Base-by-base conservation (phyloP, 2,329 filamentous ascomycete species). In the Alternaria sp. region DNA sequence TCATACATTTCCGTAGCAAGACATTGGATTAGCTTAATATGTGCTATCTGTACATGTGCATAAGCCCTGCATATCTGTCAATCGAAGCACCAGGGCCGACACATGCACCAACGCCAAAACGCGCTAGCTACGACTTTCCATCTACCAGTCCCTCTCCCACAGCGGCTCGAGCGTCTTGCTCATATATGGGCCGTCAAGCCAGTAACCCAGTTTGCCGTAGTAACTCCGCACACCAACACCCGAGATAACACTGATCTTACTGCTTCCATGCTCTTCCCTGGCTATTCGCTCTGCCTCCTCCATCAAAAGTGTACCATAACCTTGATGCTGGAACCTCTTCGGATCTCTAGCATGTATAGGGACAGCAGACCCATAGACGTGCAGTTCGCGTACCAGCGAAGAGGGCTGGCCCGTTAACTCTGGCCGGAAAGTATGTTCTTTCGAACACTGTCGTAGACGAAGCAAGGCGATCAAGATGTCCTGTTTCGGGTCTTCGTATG, bases 401-500 rank as follows among this genome's bases (percentile, higher is more conserved):
- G 93, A 97, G 51, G 92, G 93, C 82, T 98, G 95, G 2, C 89
- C 90, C 0, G 86, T 89, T 43, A 99, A 87, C 79, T 99, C 96
- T 49, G 91, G 88, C 21, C 96, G 89, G 84, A 95, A 99, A 0
- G 96, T 98, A 81, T 97, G 93, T 73, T 92, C 95, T 70, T 90
- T 87, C 1, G 91, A 94, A 80, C 96, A 99, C 83, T 97, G 97
- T 69, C 96, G 88, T 67, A 99, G 82, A 17, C 96, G 90, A 60
- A 99, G 85, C 36, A 99, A 84, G 1, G 92, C 96, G 62, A 99
- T 97, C 4, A 99, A 85, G 61, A 99, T 99, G 78, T 99, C 96
- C 79, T 99, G 96, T 83, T 97, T 97, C 1, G 96, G 95, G 72
- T 99, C 96, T 78, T 99, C 96, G 76, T 99, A 99, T 2, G 96